Percentiles rank a stretch among this genome's conserved stretches.
phyloP scores from a whole-genome alignment of 2,329 filamentous ascomycete genomes.

The Fusarium protoensiforme region DNA sequence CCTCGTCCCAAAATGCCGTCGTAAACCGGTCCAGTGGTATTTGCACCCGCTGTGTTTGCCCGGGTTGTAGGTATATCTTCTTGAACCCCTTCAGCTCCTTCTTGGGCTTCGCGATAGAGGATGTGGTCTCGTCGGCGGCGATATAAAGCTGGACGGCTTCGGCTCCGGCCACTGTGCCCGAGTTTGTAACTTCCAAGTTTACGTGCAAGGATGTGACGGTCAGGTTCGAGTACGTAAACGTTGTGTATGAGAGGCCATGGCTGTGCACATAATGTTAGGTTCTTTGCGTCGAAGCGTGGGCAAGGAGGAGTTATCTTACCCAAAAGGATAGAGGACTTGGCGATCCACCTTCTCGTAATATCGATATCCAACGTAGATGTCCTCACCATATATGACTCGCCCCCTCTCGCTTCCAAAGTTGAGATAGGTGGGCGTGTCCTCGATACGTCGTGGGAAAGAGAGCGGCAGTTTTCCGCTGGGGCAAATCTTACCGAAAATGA shows the following conservation, averaged over 20 bases:
- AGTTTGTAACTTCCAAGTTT: background rate
- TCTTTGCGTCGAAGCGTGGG: too few species aligned
- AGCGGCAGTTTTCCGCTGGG: conserved; percentile 12
- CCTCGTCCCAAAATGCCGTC: conserved; percentile 9
- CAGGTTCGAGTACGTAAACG: background rate
- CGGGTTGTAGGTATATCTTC: background rate
- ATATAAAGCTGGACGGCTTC: conserved; percentile 10
- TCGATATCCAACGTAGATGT: conserved; percentile 18
- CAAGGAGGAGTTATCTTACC: background rate
- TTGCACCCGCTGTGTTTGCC: background rate
- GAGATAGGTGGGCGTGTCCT: conserved; percentile 11
- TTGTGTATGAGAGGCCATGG: conserved; percentile 11
- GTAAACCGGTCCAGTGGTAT: background rate
- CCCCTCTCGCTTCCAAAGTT: conserved; percentile 17
- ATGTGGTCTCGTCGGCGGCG: background rate
- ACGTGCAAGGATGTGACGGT: background rate
- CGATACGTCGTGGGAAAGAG: conserved; percentile 7
- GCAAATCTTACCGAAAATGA: conserved; percentile 9
- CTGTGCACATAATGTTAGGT: background rate
- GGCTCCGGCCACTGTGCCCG: background rate
- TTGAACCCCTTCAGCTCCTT: conserved; percentile 16
- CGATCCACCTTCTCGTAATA: conserved; percentile 8
- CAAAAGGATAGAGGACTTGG: conserved; percentile 5
- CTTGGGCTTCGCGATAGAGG: background rate
- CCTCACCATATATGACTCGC: conserved; percentile 9